Evolutionary conservation across 495 filamentous ascomycete species (phyloP).

Genomic region (Extremus antarcticus): DNA sequence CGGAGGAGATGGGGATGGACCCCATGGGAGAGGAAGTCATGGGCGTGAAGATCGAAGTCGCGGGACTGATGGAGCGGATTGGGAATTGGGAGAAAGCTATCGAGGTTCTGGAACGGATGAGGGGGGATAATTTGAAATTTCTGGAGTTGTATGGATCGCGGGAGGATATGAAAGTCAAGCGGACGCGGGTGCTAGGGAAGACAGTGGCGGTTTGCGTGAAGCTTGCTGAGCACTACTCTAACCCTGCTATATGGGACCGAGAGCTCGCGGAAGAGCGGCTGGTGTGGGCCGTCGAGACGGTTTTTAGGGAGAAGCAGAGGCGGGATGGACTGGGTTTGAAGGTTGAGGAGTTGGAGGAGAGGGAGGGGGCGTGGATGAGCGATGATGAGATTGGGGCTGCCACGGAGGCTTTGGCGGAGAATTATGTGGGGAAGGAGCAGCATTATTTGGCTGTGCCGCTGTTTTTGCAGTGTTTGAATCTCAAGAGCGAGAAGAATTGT

Average conservation of each 20-base stretch:
- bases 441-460: slow-evolving; percentile 77
- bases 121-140: slow-evolving; percentile 50
- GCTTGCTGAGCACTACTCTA: slow-evolving; percentile 65
- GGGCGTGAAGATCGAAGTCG: slow-evolving; percentile 75
- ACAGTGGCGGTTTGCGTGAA: slow-evolving; percentile 66
- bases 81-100: slow-evolving; percentile 53
- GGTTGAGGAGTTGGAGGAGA: slow-evolving; percentile 24
- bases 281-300: slow-evolving; percentile 72
- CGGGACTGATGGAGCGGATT: slow-evolving; percentile 65
- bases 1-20: slow-evolving; percentile 63
- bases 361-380: slow-evolving; percentile 64
- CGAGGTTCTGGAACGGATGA: slow-evolving; percentile 60
- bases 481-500: slow-evolving; percentile 47
- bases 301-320: slow-evolving; percentile 59
- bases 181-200: slow-evolving; percentile 60
- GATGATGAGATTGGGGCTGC: slow-evolving; percentile 60
- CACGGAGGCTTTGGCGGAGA: slow-evolving; percentile 61
- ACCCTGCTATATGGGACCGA: slow-evolving; percentile 45
- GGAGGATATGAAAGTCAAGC: slow-evolving; percentile 43
- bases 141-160: slow-evolving; percentile 36
- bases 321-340: slow-evolving; percentile 52
- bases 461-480: slow-evolving; percentile 67
- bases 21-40: slow-evolving; percentile 81
- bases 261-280: slow-evolving; percentile 62
- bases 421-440: slow-evolving; percentile 57